Conservation (phyloP, 495 filamentous ascomycete genomes). For the Talaromyces nanjingensis region DNA sequence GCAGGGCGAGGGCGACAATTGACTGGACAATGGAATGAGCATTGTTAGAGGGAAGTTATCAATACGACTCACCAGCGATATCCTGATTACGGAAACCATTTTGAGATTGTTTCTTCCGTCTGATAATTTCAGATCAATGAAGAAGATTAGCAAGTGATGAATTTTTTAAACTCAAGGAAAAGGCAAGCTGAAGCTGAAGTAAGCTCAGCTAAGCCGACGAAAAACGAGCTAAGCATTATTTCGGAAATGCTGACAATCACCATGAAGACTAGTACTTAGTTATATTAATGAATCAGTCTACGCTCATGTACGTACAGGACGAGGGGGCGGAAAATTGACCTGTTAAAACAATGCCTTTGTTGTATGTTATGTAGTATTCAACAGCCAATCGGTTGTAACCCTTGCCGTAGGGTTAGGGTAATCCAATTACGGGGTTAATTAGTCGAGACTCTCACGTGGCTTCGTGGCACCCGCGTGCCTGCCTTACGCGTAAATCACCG, state of each 20-base stretch:
- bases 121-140: not conserved
- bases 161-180: not conserved
- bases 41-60: not conserved
- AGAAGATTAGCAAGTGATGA: not conserved
- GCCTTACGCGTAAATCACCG: not conserved
- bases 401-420: not conserved
- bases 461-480: slow-evolving; percentile 3
- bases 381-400: too few relatives aligned
- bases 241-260: not conserved
- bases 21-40: not conserved
- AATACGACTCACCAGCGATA: not conserved
- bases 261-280: not conserved
- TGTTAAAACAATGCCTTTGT: too few relatives aligned
- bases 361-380: too few relatives aligned
- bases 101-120: not conserved
- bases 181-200: not conserved
- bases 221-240: not conserved
- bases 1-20: not conserved
- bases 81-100: not conserved
- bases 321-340: too few relatives aligned
- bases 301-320: too few relatives aligned
- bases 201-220: too few relatives aligned
- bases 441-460: not conserved
- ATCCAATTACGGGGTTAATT: not conserved
- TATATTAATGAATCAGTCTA: too few relatives aligned